Evolutionary conservation across 306 rosid species (phyloP).

Genomic region (Cucurbita moschata): DNA sequence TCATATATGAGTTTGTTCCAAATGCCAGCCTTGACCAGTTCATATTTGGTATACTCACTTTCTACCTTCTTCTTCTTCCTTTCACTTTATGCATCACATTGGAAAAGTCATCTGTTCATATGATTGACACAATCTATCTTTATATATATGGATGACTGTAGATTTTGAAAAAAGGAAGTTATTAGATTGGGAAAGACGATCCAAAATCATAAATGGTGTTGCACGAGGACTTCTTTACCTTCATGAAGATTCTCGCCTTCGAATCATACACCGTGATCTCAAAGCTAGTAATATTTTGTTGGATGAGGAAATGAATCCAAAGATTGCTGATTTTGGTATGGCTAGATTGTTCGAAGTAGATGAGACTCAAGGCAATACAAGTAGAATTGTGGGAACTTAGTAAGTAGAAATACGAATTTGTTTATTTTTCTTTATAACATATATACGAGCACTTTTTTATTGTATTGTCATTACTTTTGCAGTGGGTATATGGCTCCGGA

Average conservation of each 20-base stretch:
- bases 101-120: not conserved
- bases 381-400: constrained; percentile 49
- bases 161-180: not conserved
- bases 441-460: not conserved
- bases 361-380: constrained; percentile 36
- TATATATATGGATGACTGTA: not conserved
- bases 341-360: constrained; percentile 37
- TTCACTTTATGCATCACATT: not conserved
- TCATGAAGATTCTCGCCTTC: constrained; percentile 52
- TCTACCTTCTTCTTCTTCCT: not conserved
- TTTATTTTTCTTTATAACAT: not conserved
- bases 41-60: constrained; percentile 30
- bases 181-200: constrained; percentile 39
- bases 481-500: constrained; percentile 54
- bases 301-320: constrained; percentile 39
- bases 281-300: constrained; percentile 53
- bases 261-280: constrained; percentile 58
- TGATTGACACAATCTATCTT: not conserved
- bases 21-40: constrained; percentile 5
- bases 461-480: not conserved
- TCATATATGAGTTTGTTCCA: constrained; percentile 45
- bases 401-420: constrained; percentile 15
- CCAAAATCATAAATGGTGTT: constrained; percentile 33
- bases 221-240: constrained; percentile 53
- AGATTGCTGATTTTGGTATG: constrained; percentile 73